Percentiles rank a stretch among this genome's conserved stretches.
These are phyloP conservation scores for Lactarius akahatsu DNA, from an alignment of 768 basidiomycete genomes.

Conservation along the genomic window DNA sequence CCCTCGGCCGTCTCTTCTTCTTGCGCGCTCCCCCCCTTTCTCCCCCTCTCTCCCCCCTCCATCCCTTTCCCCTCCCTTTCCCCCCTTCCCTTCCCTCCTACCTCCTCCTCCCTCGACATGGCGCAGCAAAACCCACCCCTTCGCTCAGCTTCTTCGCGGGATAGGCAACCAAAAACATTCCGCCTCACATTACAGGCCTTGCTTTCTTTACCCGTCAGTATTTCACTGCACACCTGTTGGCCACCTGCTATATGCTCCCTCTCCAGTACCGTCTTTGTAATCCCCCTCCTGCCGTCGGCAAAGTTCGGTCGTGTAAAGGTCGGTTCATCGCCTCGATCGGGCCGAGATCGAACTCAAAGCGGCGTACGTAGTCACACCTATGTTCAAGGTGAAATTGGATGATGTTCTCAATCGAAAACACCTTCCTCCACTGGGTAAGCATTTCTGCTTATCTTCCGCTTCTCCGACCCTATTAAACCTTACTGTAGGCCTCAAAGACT, in stretches of 20 bases:
- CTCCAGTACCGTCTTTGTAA: constrained; percentile 54
- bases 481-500: constrained; percentile 42
- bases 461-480: background rate
- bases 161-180: constrained; percentile 36
- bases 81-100: background rate
- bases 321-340: constrained; percentile 19
- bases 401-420: constrained; percentile 76
- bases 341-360: background rate
- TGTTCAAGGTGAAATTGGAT: constrained; percentile 65
- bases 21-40: background rate
- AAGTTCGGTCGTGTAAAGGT: constrained; percentile 66
- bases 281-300: constrained; percentile 64
- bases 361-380: constrained; percentile 49
- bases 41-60: background rate
- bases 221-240: constrained; percentile 10
- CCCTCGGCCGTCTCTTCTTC: background rate
- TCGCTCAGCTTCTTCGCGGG: constrained; percentile 17
- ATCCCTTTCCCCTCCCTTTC: too few species aligned
- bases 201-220: constrained; percentile 43
- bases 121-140: constrained; percentile 7
- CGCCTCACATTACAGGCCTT: constrained; percentile 39
- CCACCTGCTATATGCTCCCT: background rate
- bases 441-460: constrained; percentile 8
- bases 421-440: constrained; percentile 68
- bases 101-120: constrained; percentile 11